A percentile compares a stretch with the other conserved stretches of the same genome.
These are phyloP conservation scores for Fusarium udum DNA, from an alignment of 2,329 filamentous ascomycete genomes.

Conservation along the genomic window DNA sequence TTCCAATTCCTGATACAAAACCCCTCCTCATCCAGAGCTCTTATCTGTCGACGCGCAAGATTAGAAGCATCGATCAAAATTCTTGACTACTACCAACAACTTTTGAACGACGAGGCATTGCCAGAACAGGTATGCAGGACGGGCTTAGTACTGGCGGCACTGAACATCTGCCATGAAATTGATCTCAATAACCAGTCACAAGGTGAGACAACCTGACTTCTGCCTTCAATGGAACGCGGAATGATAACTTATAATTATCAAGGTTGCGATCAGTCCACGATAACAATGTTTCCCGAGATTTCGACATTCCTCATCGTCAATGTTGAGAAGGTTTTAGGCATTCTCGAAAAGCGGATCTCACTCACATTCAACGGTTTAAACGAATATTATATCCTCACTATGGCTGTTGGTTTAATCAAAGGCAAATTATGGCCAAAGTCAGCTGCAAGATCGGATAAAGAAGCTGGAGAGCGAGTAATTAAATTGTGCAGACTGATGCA, in stretches of 20 bases:
- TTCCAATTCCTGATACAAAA: accelerated
- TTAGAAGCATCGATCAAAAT: background rate
- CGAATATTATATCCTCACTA: background rate
- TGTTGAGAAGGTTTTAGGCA: background rate
- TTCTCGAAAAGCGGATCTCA: background rate
- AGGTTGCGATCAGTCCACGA: background rate
- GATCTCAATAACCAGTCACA: no score
- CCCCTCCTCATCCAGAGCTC: background rate
- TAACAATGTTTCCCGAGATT: background rate
- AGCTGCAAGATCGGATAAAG: background rate
- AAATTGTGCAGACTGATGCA: background rate
- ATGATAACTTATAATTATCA: background rate
- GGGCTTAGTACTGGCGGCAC: accelerated
- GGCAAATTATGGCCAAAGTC: background rate
- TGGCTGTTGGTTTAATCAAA: background rate
- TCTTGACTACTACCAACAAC: background rate
- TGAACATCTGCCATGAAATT: background rate
- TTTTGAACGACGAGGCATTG: accelerated
- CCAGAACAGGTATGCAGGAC: background rate
- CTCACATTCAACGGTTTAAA: background rate
- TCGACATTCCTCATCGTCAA: background rate
- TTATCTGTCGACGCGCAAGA: background rate
- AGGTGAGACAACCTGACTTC: no score
- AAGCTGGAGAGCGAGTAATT: background rate
- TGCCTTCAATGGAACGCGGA: no score